These are phyloP conservation scores for Oryza meyeriana DNA, from an alignment of 176 grass and related monocot species.

Conservation along the genomic window DNA sequence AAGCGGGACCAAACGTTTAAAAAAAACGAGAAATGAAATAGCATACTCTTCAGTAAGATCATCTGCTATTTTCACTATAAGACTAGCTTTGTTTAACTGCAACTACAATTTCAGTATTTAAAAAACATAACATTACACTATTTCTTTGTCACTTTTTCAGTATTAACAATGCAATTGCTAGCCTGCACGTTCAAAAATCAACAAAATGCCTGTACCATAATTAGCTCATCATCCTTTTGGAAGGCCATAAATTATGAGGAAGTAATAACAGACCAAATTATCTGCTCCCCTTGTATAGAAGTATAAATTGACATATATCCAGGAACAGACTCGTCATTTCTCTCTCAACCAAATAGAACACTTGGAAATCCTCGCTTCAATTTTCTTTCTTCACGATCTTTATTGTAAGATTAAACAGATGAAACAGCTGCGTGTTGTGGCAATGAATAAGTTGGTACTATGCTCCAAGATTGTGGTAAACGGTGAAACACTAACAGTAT, in stretches of 20 bases:
- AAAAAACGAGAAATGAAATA: background rate
- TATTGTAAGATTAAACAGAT: background rate
- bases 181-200: background rate
- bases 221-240: background rate
- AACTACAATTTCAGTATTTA: background rate
- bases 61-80: background rate
- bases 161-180: background rate
- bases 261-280: constrained; percentile 3
- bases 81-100: background rate
- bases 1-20: background rate
- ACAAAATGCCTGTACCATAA: background rate
- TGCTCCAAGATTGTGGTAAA: background rate
- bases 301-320: background rate
- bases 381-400: background rate
- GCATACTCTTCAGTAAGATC: background rate
- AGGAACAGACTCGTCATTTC: background rate
- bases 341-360: background rate
- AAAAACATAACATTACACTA: background rate
- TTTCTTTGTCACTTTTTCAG: background rate
- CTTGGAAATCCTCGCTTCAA: background rate
- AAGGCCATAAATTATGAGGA: background rate
- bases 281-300: background rate
- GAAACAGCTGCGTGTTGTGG: background rate
- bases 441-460: background rate
- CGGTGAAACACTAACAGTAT: background rate